A percentile compares a stretch with the other conserved stretches of the same genome.
Conservation (phyloP, 2,329 filamentous ascomycete species). For the Raffaelea arxii region DNA sequence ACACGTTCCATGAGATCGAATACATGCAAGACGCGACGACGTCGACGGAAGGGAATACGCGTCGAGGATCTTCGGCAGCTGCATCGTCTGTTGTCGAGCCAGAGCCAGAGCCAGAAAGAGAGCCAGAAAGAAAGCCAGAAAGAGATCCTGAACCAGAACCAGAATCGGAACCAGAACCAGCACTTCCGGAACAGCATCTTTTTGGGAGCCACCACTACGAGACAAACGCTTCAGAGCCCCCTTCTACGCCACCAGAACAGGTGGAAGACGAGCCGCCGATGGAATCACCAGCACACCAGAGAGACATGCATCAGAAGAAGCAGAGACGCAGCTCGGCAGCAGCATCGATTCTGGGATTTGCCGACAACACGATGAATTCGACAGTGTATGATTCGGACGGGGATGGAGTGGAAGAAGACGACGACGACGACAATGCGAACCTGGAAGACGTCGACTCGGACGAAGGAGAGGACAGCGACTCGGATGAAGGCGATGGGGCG, state of each 20-base stretch:
- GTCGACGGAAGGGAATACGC: constrained; percentile 65
- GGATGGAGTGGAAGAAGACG: constrained; percentile 45
- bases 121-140: constrained; percentile 32
- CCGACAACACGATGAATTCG: constrained; percentile 54
- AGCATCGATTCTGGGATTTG: constrained; percentile 23
- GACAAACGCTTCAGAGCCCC: constrained; percentile 43
- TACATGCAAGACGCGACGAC: constrained; percentile 80
- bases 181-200: constrained; percentile 34
- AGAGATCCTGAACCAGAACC: constrained; percentile 41
- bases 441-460: constrained; percentile 33
- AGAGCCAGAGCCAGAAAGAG: too few relatives aligned
- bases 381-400: constrained; percentile 66
- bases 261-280: constrained; percentile 45
- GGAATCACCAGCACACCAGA: constrained; percentile 55
- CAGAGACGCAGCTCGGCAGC: constrained; percentile 52
- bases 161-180: too few relatives aligned
- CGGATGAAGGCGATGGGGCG: constrained; percentile 58
- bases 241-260: constrained; percentile 53
- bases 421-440: too few relatives aligned
- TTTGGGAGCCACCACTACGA: constrained; percentile 9
- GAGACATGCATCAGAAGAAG: constrained; percentile 52
- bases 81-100: constrained; percentile 25
- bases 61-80: constrained; percentile 56
- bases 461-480: constrained; percentile 36
- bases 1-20: constrained; percentile 94